Evolutionary conservation across 768 basidiomycete species (phyloP).

Genomic region (Mycena galopus): DNA sequence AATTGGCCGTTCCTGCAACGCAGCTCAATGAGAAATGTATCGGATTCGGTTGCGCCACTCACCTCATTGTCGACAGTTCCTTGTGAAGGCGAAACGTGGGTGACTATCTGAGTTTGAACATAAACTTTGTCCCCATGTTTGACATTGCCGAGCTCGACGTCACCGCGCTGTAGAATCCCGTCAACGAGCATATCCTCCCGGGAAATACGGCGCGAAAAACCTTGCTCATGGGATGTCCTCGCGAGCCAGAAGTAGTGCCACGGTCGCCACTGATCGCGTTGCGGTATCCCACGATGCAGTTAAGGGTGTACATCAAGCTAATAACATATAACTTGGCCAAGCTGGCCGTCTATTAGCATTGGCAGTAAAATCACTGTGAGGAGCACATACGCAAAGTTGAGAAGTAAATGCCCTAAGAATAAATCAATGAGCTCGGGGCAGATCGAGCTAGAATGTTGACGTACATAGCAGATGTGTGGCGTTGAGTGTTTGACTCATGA

Average conservation of each 20-base stretch:
- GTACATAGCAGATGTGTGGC: slow-evolving; percentile 18
- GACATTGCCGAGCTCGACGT: slow-evolving; percentile 28
- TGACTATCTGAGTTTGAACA: slow-evolving; percentile 29
- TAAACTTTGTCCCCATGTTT: slow-evolving; percentile 19
- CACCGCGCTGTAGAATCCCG: background rate
- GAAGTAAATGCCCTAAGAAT: slow-evolving; percentile 27
- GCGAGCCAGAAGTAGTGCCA: slow-evolving; percentile 20
- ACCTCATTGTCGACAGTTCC: slow-evolving; percentile 22
- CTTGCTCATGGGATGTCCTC: slow-evolving; percentile 19
- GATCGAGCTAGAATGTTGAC: too few species aligned
- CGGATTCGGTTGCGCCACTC: background rate
- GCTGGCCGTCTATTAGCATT: background rate
- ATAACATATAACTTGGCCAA: slow-evolving; percentile 30
- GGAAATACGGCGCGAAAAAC: too few species aligned
- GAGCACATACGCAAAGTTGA: slow-evolving; percentile 20
- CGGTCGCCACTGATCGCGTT: slow-evolving; percentile 17
- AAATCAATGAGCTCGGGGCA: too few species aligned
- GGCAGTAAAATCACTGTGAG: too few species aligned
- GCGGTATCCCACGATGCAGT: slow-evolving; percentile 32
- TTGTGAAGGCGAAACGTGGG: slow-evolving; percentile 32
- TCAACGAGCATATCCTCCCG: too few species aligned
- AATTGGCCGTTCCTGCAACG: background rate
- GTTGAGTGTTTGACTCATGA: slow-evolving; percentile 26
- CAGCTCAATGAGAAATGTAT: background rate
- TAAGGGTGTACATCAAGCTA: slow-evolving; percentile 29